Conservation (phyloP, 169 alveolate genomes). For the Cryptosporidium baileyi region DNA sequence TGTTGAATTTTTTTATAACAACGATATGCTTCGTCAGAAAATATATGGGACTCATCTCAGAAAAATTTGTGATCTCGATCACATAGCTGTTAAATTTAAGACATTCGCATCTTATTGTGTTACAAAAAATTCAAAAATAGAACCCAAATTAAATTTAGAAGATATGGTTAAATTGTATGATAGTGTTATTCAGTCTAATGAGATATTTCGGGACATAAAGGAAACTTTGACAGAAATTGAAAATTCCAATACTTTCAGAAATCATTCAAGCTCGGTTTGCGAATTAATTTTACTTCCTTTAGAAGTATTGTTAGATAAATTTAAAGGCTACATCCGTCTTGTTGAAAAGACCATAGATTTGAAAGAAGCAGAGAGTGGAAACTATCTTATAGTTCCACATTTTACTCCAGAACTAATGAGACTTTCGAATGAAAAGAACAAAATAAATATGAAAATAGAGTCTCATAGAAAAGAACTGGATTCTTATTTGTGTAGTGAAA, state of each 20-base stretch:
- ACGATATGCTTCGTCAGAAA: slow-evolving; percentile 61
- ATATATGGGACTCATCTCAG: slow-evolving; percentile 63
- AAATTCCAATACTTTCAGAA: neutral
- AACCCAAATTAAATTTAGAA: slow-evolving; percentile 77
- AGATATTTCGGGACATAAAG: slow-evolving; percentile 28
- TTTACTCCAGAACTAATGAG: slow-evolving; percentile 82
- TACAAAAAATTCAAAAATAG: slow-evolving; percentile 65
- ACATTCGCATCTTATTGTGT: slow-evolving; percentile 70
- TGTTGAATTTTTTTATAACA: slow-evolving; percentile 89
- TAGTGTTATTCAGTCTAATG: slow-evolving; percentile 28
- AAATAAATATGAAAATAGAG: slow-evolving; percentile 82
- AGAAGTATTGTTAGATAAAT: slow-evolving; percentile 79
- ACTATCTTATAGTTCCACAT: slow-evolving; percentile 82
- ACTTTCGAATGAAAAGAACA: slow-evolving; percentile 78
- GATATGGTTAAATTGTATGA: slow-evolving; percentile 86
- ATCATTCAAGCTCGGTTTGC: neutral
- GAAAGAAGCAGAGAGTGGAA: slow-evolving; percentile 88
- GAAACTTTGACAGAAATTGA: slow-evolving; percentile 11
- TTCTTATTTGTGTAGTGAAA: slow-evolving; percentile 77
- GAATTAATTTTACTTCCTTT: slow-evolving; percentile 78
- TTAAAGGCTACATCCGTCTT: slow-evolving; percentile 84
- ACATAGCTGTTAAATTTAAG: slow-evolving; percentile 79
- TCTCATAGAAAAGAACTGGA: slow-evolving; percentile 80
- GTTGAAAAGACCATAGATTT: slow-evolving; percentile 91
- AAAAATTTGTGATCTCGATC: slow-evolving; percentile 82